Base-by-base conservation (phyloP, 2,329 filamentous ascomycete genomes). In the Ophiocordyceps camponoti-saundersi region DNA sequence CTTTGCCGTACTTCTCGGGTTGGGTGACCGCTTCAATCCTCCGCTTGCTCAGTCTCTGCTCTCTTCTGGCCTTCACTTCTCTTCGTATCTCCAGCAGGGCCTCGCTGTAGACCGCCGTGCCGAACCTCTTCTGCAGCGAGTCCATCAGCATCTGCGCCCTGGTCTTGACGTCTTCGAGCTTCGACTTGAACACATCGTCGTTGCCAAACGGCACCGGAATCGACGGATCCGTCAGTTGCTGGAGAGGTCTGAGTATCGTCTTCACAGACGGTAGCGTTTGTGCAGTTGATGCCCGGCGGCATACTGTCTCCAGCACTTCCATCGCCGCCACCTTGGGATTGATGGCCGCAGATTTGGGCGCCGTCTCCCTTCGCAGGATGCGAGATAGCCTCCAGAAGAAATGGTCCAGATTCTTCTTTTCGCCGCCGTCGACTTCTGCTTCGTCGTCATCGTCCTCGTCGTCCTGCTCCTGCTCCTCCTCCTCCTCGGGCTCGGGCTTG, bases 11-110 rank as follows among this genome's bases (percentile, higher is more conserved):
- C 59, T 73, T 82, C 65, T 92, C 90, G 1, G 92, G 92, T 57
- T 83, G 77, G 45, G 75, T 75, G 22, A 98, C 80, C 12, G 85
- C 85, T 60, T 93, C 89, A 52, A 96, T 85, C 65, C 86, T 85
- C 57, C 92, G 77, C 75, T 98, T 98, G 52, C 73, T 77, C 47
- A 82, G 78, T 52, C 93, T 71, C 56, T 80, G 77, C 59, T 86
- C 78, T 53, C 92, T 72, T 56, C 82, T 78, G 52, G 74, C 72
- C 57, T 75, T 77, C n/a, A 92, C 80, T 16, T 72, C 75, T 46
- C 83, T 79, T 50, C 86, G 78, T 7, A 93, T 85, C 40, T 74
- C 73, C 39, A 85, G 64, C 57, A 96, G 70, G 43, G 81, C 73
- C 47, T 73, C 71, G n/a, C 89, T 79, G 65, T 89, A 98, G 51